These are phyloP conservation scores for Ophiocordyceps camponoti-floridani DNA, from an alignment of 2,329 filamentous ascomycete genomes.

Conservation along the genomic window DNA sequence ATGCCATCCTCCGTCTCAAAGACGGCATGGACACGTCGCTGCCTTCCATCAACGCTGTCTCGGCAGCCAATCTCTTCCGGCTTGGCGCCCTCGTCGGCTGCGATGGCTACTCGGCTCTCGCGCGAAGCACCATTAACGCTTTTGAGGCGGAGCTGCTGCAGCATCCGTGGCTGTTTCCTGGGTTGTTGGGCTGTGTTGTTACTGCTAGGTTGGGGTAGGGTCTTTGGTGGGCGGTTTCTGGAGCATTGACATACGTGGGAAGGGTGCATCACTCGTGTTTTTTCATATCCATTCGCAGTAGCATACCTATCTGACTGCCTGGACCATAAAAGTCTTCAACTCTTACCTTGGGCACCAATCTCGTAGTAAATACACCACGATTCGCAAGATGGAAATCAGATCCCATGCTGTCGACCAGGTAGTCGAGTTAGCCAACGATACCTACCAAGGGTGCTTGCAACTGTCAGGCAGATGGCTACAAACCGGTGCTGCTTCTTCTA, in stretches of 20 bases:
- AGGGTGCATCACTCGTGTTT: constrained; percentile 3
- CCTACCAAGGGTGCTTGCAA: too few relatives aligned
- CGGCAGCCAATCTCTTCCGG: constrained; percentile 74
- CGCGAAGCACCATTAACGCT: constrained; percentile 58
- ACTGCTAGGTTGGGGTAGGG: constrained; percentile 45
- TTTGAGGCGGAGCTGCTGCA: constrained; percentile 88
- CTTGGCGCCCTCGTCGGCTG: constrained; percentile 54
- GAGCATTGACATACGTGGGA: constrained; percentile 9
- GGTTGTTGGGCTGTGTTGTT: constrained; percentile 60
- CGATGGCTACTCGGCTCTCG: constrained; percentile 42
- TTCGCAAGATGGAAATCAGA: too few relatives aligned
- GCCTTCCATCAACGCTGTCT: constrained; percentile 76
- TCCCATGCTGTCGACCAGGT: too few relatives aligned
- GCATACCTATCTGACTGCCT: too few relatives aligned
- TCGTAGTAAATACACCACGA: neutral
- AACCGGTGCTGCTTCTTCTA: too few relatives aligned
- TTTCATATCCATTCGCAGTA: neutral
- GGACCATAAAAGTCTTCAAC: neutral
- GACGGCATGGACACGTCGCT: constrained; percentile 88
- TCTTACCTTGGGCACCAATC: neutral
- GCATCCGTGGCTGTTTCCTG: constrained; percentile 81
- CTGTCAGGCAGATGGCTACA: too few relatives aligned
- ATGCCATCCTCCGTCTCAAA: constrained; percentile 74
- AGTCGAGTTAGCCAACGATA: too few relatives aligned
- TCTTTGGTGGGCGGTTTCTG: constrained; percentile 22